Evolutionary conservation across 352 stramenopile species (phyloP), one percentile per base, ranked within the genome.

Genomic region (Globisporangium echinulatum): DNA sequence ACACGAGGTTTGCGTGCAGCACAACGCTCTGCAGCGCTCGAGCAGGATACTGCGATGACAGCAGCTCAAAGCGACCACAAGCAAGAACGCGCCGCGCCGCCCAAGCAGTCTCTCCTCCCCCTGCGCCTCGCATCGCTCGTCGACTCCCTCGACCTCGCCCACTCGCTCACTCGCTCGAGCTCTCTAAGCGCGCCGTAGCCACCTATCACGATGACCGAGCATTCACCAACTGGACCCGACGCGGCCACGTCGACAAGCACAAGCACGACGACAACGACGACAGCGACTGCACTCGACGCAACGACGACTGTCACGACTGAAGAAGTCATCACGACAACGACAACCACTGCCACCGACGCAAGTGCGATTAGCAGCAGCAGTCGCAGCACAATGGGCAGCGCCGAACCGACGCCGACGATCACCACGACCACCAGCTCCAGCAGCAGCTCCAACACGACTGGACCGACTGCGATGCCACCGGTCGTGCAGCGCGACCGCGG

Each of bases 401-500:
- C 54, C 6, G 54, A 59, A n/a, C 37, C 19, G 19, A 8, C 48
- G 19, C 19, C 48, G 48, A 47, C 40, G 37, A 54, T 14, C 25
- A 25, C 25, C 25, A 25, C 25, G 25, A 25, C 25, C 25, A 25
- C 25, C 25, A 25, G 25, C 25, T 25, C 25, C 25, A 25, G 25
- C 25, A 25, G 25, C 25, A 25, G 25, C 25, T 25, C 25, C 25
- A 25, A 25, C 25, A 25, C 25, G 25, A 25, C 25, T 25, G 25
- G 25, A 33, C n/a, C 19, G n/a, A 14, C 36, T 14, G 7, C 5
- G 39, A 2, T 48, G 33, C 25, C 54, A 39, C 15, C 43, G 3
- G 49, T 52, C 11, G 37, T 61, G 33, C 58, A 55, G 37, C 74
- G 74, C 48, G 64, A 69, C 46, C 82, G 79, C 59, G 82, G 68